Conservation (phyloP, 306 rosid species). For the Neltuma alba region DNA sequence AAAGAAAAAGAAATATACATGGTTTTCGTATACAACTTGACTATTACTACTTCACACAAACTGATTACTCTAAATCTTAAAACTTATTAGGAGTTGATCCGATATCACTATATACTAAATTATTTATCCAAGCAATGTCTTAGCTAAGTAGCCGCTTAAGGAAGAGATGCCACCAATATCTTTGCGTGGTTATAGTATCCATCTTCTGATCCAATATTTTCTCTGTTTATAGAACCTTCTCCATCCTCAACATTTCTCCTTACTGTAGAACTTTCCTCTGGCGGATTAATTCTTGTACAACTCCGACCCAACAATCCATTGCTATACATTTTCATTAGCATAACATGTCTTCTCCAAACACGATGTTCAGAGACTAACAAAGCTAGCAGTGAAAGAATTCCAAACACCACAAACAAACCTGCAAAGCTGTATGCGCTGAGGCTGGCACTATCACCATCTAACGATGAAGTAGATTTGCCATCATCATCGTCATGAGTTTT, state of each 20-base stretch:
- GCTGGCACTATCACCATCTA: background rate
- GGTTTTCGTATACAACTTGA: background rate
- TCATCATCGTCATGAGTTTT: background rate
- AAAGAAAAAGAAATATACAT: background rate
- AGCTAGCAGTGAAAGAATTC: constrained; percentile 15
- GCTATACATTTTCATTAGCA: background rate
- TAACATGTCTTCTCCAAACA: background rate
- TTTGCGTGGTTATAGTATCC: background rate
- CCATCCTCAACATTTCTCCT: background rate
- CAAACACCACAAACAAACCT: constrained; percentile 27
- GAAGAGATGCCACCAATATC: background rate
- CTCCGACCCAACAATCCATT: background rate
- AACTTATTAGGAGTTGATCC: too few relatives aligned
- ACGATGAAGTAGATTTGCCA: background rate
- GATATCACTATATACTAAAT: too few relatives aligned
- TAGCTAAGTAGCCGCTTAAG: background rate
- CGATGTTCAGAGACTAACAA: constrained; percentile 19
- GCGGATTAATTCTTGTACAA: background rate
- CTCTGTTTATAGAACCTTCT: background rate
- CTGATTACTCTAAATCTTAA: too few relatives aligned
- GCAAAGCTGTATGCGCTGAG: constrained; percentile 28
- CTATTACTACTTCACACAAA: background rate
- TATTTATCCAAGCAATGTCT: background rate
- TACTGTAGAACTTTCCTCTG: background rate
- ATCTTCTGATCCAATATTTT: background rate